These are phyloP conservation scores for Rhodamnia argentea DNA, from an alignment of 345 rosid genomes.

Conservation along the genomic window DNA sequence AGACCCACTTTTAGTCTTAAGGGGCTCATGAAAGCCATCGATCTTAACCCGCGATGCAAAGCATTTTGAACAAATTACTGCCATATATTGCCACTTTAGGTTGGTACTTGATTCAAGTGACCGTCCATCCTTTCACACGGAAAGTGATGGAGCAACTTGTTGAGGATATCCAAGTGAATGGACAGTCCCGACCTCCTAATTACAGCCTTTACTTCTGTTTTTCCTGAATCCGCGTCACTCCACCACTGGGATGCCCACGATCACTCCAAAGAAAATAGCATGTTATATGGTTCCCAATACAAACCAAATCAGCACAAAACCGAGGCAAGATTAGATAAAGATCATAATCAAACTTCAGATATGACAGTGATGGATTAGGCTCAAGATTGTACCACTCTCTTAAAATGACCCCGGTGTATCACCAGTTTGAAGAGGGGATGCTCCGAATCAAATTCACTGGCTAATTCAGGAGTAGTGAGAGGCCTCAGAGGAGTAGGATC, in stretches of 20 bases:
- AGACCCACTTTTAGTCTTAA: not conserved
- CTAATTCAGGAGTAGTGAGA: not conserved
- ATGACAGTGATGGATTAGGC: not conserved
- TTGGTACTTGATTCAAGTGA: not conserved
- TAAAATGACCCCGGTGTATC: not conserved
- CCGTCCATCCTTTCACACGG: not conserved
- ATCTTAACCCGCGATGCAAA: not conserved
- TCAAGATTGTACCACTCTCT: not conserved
- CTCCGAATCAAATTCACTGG: not conserved
- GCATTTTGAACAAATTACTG: not conserved
- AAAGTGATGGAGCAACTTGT: not conserved
- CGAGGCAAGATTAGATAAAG: not conserved
- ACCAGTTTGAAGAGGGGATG: not conserved
- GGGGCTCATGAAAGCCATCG: not conserved
- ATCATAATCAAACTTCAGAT: not conserved
- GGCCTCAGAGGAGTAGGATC: not conserved
- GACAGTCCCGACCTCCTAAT: not conserved
- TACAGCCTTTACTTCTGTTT: not conserved
- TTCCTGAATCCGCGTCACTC: not conserved
- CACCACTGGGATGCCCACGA: not conserved
- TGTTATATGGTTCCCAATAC: not conserved
- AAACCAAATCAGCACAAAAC: not conserved
- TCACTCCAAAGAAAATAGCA: not conserved
- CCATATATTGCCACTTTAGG: not conserved
- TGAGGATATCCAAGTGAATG: not conserved